Base-by-base conservation (phyloP, 768 basidiomycete genomes). In the Crucibulum laeve region DNA sequence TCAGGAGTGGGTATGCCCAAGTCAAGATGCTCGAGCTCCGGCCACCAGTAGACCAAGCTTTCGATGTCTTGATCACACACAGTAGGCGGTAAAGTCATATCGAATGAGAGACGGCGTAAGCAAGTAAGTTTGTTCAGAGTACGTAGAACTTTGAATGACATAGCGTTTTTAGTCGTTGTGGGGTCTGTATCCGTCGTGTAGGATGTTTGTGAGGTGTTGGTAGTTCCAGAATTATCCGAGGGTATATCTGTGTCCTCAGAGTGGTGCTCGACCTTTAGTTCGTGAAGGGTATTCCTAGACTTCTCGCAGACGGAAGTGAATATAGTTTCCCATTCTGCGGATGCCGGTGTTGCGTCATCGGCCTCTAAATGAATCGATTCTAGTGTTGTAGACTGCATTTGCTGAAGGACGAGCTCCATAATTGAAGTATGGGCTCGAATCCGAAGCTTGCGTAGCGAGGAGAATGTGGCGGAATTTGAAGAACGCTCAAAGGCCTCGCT, bases 11-110 rank as follows among this genome's bases (percentile, higher is more conserved):
- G 40, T 2, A 55, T 51, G 1, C 72, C 71, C 8, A 78, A 44
- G 44, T 76, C 67, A 24, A 79, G 65, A 36, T 63, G 58, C 6
- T 61, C 53, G 4, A 78, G 61, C 30, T 53, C 45, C 13, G 74
- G 76, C 76, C 76, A 76, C 65, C 68, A 74, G 5, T 47, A 55
- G 14, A 62, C 47, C 30, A 78, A 51, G 39, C 60, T 57, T 26
- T 58, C 63, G 17, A 76, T 47, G 26, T 68, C 69, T 23, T 49
- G 7, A 49, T 77, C 73, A 18, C 49, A 57, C 15, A 76, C 45
- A 49, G 55, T 52, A 3, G 64, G 64, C 1, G 71, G 71, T 25
- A 68, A 45, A 0, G 65, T 67, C 7, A 65, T 59, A 45, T 76
- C 71, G 30, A 73, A 53, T 14, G 62, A 53, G 13, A 77, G 54